Evolutionary conservation across 2,329 filamentous ascomycete genomes (phyloP), one percentile per base, ranked within the genome.

Genomic region (Lomentospora prolificans): DNA sequence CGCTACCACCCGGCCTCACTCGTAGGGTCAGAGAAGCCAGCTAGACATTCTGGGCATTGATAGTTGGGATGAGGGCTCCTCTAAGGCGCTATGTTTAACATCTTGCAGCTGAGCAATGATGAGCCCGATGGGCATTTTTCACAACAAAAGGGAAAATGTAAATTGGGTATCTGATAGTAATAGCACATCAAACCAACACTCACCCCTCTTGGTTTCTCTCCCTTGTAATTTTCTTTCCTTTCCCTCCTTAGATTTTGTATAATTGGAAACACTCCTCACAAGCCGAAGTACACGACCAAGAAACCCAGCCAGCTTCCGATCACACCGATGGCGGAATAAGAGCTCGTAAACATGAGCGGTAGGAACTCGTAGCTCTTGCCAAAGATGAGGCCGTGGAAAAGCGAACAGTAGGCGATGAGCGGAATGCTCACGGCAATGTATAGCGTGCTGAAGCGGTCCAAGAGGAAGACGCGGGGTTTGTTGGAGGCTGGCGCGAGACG

Each of bases 301-400:
- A 96, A 96, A 8, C 94, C 91, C 41, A 96, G 65, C 92, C 92
- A 97, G 71, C 94, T 97, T 3, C 90, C 90, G 17, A 96, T 84
- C 0, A 97, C 91, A n/a, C 94, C 94, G 57, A 97, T 76, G 3
- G 94, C 94, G 31, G 87, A 89, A 70, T 97, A 99, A 10, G 89
- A 87, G 74, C 92, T 97, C 62, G 86, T 96, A 67, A 97, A 94
- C 92, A 99, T 97, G 63, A 97, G 74, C 25, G 94, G 94, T 55
- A 99, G 71, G 69, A 97, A 99, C 70, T 96, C 90, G 64, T 88
- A 89, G 60, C 76, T 81, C 64, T 83, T 80, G 0, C 90, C 90
- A 72, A 96, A 96, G 3, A 95, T 72, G n/a, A 92, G 69, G 51
- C 82, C 80, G 69, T 99, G 94, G 6, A 94, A 61, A 53, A 96